Conservation (phyloP, 495 filamentous ascomycete genomes). For the Annulohypoxylon nitens region DNA sequence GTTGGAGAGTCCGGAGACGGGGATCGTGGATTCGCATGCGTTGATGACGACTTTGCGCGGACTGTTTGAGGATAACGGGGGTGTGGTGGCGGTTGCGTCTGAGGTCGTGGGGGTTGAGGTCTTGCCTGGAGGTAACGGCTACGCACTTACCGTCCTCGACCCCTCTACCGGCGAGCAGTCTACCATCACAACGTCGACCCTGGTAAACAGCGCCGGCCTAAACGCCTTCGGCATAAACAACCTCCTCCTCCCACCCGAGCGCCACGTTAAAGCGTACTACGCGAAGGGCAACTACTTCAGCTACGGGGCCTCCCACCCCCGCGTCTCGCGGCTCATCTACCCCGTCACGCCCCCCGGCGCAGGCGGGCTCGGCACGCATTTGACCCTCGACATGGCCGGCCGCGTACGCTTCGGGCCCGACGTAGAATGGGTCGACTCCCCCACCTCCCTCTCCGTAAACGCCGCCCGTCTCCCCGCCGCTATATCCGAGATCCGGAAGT, state of each 20-base stretch:
- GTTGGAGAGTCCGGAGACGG: slow-evolving; percentile 85
- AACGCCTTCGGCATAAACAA: slow-evolving; percentile 83
- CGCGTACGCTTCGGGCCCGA: slow-evolving; percentile 94
- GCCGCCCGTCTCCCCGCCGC: slow-evolving; percentile 73
- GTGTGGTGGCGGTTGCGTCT: slow-evolving; percentile 75
- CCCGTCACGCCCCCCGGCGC: slow-evolving; percentile 84
- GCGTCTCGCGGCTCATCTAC: slow-evolving; percentile 83
- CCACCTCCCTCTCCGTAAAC: slow-evolving; percentile 59
- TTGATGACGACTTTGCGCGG: slow-evolving; percentile 85
- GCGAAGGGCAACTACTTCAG: slow-evolving; percentile 98
- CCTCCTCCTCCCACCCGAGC: slow-evolving; percentile 74
- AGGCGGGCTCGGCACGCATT: slow-evolving; percentile 90
- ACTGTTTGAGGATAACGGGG: slow-evolving; percentile 79
- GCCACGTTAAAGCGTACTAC: slow-evolving; percentile 75
- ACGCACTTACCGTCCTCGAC: slow-evolving; percentile 61
- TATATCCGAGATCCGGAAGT: slow-evolving; percentile 78
- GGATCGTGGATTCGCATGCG: slow-evolving; percentile 89
- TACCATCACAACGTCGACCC: slow-evolving; percentile 75
- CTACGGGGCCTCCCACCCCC: slow-evolving; percentile 74
- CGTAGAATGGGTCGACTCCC: slow-evolving; percentile 85
- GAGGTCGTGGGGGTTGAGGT: slow-evolving; percentile 67
- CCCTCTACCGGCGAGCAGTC: slow-evolving; percentile 60
- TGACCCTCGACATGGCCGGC: slow-evolving; percentile 90
- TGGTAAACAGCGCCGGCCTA: slow-evolving; percentile 90
- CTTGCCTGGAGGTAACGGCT: slow-evolving; percentile 65